phyloP scores from a whole-genome alignment of 78 protist genomes.

The Polysphondylium violaceum region DNA sequence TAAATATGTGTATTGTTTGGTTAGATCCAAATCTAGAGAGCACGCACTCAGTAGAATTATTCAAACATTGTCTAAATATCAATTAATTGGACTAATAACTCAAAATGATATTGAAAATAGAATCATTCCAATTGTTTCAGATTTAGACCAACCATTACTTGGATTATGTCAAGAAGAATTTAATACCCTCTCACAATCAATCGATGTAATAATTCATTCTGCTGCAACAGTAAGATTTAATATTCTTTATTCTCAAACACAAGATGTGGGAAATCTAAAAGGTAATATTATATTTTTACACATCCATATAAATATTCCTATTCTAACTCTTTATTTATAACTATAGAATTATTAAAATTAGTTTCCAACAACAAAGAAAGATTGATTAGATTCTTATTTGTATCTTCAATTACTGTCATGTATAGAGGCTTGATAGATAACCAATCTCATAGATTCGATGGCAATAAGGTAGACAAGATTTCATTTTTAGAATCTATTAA shows the following conservation, averaged over 20 bases:
- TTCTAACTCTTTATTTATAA: constrained; percentile 1
- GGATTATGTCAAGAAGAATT: not conserved
- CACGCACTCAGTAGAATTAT: not conserved
- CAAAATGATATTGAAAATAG: not conserved
- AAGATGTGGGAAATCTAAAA: too few relatives aligned
- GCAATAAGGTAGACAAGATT: too few relatives aligned
- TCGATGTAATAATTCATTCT: not conserved
- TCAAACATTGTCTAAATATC: too few relatives aligned
- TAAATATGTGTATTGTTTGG: not conserved
- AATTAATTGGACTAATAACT: not conserved
- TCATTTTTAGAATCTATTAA: too few relatives aligned
- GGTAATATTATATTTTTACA: too few relatives aligned
- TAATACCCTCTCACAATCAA: not conserved
- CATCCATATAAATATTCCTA: too few relatives aligned
- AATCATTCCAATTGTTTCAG: not conserved
- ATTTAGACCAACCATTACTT: constrained; percentile 6
- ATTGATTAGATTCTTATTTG: too few relatives aligned
- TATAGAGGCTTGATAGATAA: too few relatives aligned
- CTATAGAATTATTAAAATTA: not conserved
- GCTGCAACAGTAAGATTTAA: constrained; percentile 8
- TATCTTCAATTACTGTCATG: not conserved
- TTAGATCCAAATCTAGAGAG: not conserved
- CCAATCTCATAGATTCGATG: too few relatives aligned
- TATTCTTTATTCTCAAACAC: too few relatives aligned
- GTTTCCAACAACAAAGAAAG: too few relatives aligned